Evolutionary conservation across 805 yeast genomes (phyloP), one percentile per base, ranked within the genome.

Genomic region (Candida yuanshanica): DNA sequence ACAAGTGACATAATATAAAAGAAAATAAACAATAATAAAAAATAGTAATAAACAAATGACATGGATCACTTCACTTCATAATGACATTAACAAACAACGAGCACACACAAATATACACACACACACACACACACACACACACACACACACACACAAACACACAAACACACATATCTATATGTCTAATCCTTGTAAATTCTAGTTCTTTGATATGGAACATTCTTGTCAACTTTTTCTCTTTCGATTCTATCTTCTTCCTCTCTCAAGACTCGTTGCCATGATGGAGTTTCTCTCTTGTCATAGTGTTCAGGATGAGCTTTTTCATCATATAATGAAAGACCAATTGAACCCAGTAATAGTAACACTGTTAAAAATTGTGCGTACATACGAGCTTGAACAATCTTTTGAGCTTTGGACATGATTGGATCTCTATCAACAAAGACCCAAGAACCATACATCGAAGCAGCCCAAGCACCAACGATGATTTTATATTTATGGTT

Each of bases 311-410:
- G 69, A 47, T 64, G 75, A 49, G 75, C 60, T 50, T 77, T 73
- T 48, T 75, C 79, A 51, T 83, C 88, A 48, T 77, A 81, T 63
- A 79, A 72, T 35, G 81, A 70, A 49, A 81, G 64, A 38, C 79
- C 79, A 55, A 87, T 73, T 0, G 93, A 77, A 18, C 80, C 88
- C 41, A 86, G 62, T 49, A 86, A 65, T 46, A 86, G 65, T 10
- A 74, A 74, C 40, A 87, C 89, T 2, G 95, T 83, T 41, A 84
- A 64, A 49, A 83, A 85, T 63, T 87, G 95, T 10, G 95, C 95
- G 58, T 86, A 86, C 84, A 86, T 86, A 75, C 95, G 80, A 24
- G 95, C 95, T 59, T 83, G 90, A 25, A 83, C 93, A 37, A 84
- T 77, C 61, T 84, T 87, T 65, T 87, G 95, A 5, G 93, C 65